Evolutionary conservation across 768 basidiomycete genomes (phyloP), one percentile per base, ranked within the genome.

Genomic region (Xerocomellus intermedius): DNA sequence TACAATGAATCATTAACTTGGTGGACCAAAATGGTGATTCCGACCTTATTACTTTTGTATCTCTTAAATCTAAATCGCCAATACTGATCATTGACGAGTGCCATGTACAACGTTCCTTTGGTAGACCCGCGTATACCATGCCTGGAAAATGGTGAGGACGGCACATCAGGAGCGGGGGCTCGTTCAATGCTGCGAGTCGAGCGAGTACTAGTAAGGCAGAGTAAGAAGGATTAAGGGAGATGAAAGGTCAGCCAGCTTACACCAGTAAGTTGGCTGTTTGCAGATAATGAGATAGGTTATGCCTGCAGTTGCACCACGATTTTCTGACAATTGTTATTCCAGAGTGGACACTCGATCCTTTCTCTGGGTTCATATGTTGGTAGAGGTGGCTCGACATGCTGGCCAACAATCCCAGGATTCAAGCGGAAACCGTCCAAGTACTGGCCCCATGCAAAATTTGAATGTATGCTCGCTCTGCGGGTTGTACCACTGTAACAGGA

Each of bases 1-100:
- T 57, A 22, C 53, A 19, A 46, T 28, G 42, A 22, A 49, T 41
- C 21, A 7, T 46, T 46, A 52, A 48, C 39, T 50, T 28, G 51
- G 42, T 10, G 14, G 22, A 51, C 17, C 16, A 22, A 35, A 37
- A 43, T 21, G 14, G 17, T 37, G 36, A 14, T 46, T 10, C 32
- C 22, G 14, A 22, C 33, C 33, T 43, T 16, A 17, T 26, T 19
- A 38, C 37, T 37, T 36, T 8, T 10, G 38, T n/a, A 37, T 26
- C 24, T 16, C 26, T 30, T n/a, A n/a, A n/a, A n/a, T n/a, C n/a
- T 32, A 21, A 33, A 17, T 36, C 35, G 4, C 13, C 2, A 10
- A 16, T 17, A 19, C 12, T n/a, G n/a, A n/a, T n/a, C n/a, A n/a
- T n/a, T n/a, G 26, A 19, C 42, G 42, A n/a, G 43, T 30, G 5